Evolutionary conservation across 2,329 filamentous ascomycete genomes (phyloP).

Genomic region (Cladosporium austrohemisphaericum): DNA sequence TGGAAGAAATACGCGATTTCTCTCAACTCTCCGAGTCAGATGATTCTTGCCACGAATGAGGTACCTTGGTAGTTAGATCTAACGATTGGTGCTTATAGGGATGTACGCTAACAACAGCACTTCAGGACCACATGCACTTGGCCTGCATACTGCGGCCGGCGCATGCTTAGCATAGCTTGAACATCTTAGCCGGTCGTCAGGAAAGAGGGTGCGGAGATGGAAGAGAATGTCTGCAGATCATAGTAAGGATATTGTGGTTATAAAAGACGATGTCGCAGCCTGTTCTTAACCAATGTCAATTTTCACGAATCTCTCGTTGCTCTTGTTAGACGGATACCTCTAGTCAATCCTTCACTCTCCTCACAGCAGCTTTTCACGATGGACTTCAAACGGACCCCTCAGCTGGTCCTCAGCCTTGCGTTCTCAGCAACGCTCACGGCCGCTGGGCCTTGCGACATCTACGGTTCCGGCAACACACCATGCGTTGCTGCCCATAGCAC

Average conservation of each 20-base stretch:
- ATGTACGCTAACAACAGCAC: not conserved
- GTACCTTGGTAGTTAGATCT: not conserved
- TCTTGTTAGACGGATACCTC: not conserved
- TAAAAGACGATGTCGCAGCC: not conserved
- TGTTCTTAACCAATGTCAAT: not conserved
- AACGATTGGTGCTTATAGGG: not conserved
- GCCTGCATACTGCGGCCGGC: not conserved
- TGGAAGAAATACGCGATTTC: not conserved
- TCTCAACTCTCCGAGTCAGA: not conserved
- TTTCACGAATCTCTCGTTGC: not conserved
- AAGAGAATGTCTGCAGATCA: not conserved
- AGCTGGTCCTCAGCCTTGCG: conserved; percentile 35
- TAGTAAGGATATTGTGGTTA: not conserved
- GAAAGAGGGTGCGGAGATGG: not conserved
- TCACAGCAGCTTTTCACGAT: conserved; percentile 45
- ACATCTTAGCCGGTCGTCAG: not conserved
- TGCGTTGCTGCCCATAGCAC: conserved; percentile 63
- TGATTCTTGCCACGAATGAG: not conserved
- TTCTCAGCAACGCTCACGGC: conserved; percentile 40
- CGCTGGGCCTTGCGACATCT: conserved; percentile 45
- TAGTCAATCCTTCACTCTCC: not conserved
- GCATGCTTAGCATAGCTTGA: not conserved
- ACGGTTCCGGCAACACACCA: conserved; percentile 57
- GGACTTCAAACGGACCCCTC: conserved; percentile 37
- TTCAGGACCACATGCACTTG: not conserved